These are phyloP conservation scores for Aspergillus versicolor DNA, from an alignment of 2,329 filamentous ascomycete genomes.

Conservation along the genomic window DNA sequence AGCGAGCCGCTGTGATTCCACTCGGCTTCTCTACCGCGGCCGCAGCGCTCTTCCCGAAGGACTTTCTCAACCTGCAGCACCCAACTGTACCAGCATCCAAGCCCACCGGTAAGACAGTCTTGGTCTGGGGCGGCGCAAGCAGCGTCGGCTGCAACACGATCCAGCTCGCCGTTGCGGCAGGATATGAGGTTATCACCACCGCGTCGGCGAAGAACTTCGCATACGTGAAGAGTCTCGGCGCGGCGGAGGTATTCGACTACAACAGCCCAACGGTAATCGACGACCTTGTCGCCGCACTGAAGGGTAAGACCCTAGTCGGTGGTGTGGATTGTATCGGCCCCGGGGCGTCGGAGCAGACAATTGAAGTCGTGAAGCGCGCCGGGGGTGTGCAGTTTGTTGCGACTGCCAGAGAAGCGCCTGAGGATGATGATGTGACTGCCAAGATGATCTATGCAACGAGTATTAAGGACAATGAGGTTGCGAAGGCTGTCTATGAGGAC, in stretches of 20 bases:
- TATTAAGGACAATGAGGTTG: slow-evolving; percentile 24
- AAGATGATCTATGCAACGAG: slow-evolving; percentile 25
- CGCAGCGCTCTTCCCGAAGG: slow-evolving; percentile 29
- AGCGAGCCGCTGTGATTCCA: slow-evolving; percentile 35
- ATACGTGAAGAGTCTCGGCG: slow-evolving; percentile 46
- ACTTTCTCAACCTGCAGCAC: slow-evolving; percentile 19
- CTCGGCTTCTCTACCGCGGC: slow-evolving; percentile 35
- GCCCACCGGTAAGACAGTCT: slow-evolving; percentile 16
- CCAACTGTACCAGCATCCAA: slow-evolving; percentile 18
- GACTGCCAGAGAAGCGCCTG: slow-evolving; percentile 6
- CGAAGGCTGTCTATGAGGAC: slow-evolving; percentile 30
- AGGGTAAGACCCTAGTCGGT: slow-evolving; percentile 13
- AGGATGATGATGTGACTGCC: slow-evolving; percentile 16
- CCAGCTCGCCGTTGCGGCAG: slow-evolving; percentile 43
- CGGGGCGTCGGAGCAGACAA: slow-evolving; percentile 1
- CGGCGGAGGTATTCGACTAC: slow-evolving; percentile 48
- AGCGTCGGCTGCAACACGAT: slow-evolving; percentile 48
- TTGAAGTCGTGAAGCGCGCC: slow-evolving; percentile 20
- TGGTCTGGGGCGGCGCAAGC: slow-evolving; percentile 41
- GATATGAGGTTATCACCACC: slow-evolving; percentile 43
- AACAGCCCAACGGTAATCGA: slow-evolving; percentile 18
- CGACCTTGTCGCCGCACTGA: slow-evolving; percentile 13
- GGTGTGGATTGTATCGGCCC: slow-evolving; percentile 12
- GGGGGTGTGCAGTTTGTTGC: slow-evolving; percentile 21
- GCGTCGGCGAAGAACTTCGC: slow-evolving; percentile 46